phyloP scores from a whole-genome alignment of 2,329 filamentous ascomycete genomes.

The Orbilia ellipsospora region DNA sequence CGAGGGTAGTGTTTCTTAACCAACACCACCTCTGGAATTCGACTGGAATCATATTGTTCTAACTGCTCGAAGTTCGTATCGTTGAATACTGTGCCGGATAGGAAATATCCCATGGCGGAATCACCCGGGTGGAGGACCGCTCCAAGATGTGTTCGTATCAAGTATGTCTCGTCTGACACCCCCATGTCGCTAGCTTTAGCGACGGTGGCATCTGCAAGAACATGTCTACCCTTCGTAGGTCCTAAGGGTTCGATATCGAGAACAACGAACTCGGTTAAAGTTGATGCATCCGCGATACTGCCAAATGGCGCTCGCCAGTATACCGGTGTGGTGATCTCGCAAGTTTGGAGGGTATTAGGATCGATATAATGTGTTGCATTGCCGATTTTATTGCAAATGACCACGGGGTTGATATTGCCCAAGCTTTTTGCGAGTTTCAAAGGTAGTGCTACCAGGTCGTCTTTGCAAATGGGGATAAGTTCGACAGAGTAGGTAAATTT shows the following conservation, averaged over 20 bases:
- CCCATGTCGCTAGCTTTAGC: conserved; percentile 88
- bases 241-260: conserved; percentile 90
- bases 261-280: conserved; percentile 90
- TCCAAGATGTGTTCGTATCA: conserved; percentile 89
- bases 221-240: conserved; percentile 80
- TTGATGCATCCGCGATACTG: conserved; percentile 82
- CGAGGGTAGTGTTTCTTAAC: conserved; percentile 97
- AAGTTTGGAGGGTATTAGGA: conserved; percentile 87
- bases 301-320: conserved; percentile 94
- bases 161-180: conserved; percentile 86
- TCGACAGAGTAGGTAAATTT: conserved; percentile 94
- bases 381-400: conserved; percentile 86
- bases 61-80: conserved; percentile 82
- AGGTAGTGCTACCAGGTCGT: conserved; percentile 93
- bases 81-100: conserved; percentile 92
- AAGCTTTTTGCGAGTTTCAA: conserved; percentile 86
- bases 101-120: conserved; percentile 91
- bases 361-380: conserved; percentile 91
- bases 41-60: conserved; percentile 75
- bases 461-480: conserved; percentile 94
- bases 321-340: conserved; percentile 81
- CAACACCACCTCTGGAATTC: conserved; percentile 88
- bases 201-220: conserved; percentile 87
- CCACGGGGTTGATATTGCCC: conserved; percentile 81
- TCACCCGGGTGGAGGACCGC: conserved; percentile 87